Percentiles rank a stretch among this genome's conserved stretches.
phyloP scores from a whole-genome alignment of 257 asterid genomes.

The Marsdenia floribunda region DNA sequence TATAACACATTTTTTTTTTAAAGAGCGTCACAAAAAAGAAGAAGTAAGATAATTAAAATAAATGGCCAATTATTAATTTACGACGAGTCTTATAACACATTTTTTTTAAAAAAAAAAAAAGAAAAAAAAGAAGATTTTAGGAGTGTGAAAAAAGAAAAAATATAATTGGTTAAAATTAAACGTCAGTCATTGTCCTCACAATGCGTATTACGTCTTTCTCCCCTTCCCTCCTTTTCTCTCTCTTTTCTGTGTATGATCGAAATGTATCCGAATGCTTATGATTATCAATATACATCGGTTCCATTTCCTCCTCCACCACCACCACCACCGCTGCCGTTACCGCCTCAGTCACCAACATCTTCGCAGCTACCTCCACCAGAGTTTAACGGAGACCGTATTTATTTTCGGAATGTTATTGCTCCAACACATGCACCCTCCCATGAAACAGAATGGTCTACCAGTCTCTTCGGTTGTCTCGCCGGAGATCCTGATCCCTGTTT shows the following conservation, averaged over 20 bases:
- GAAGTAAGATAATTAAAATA: too few relatives aligned
- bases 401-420: slow-evolving; percentile 1
- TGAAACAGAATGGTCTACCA: slow-evolving; percentile 24
- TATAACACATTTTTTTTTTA: too few relatives aligned
- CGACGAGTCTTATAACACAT: too few relatives aligned
- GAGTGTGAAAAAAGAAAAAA: too few relatives aligned
- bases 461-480: slow-evolving; percentile 13
- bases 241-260: background rate
- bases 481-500: slow-evolving; percentile 18
- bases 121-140: too few relatives aligned
- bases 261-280: slow-evolving; percentile 4
- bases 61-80: too few relatives aligned
- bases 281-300: background rate
- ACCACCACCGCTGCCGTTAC: background rate
- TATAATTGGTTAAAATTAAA: background rate
- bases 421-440: slow-evolving; percentile 12
- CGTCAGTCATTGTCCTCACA: background rate
- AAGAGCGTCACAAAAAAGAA: too few relatives aligned
- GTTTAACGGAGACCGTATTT: background rate
- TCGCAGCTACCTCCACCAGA: background rate
- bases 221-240: slow-evolving; percentile 5
- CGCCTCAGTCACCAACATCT: background rate
- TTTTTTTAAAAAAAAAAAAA: too few relatives aligned
- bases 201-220: background rate
- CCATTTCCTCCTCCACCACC: background rate